Percentiles rank a stretch among this genome's conserved stretches.
Evolutionary conservation across 2,329 filamentous ascomycete genomes (phyloP).

Genomic region (Fusarium coicis): DNA sequence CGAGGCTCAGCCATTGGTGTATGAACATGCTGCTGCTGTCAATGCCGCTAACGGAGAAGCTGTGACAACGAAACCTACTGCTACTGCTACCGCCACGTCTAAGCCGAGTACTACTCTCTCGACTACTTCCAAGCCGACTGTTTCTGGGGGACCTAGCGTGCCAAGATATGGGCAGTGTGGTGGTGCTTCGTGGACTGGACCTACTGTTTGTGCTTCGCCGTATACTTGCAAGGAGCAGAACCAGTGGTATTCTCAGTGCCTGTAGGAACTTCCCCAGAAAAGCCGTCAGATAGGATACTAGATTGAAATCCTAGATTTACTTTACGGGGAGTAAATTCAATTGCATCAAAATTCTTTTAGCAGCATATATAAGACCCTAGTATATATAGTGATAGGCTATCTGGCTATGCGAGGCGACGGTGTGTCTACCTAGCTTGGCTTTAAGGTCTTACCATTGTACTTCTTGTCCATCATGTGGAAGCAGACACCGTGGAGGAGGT

Average conservation of each 20-base stretch:
- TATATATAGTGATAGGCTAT: too few species aligned
- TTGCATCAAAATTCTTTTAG: too few species aligned
- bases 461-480: too few species aligned
- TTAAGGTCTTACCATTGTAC: too few species aligned
- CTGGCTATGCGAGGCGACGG: too few species aligned
- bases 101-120: slow-evolving; percentile 6
- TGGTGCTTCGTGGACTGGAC: slow-evolving; percentile 25
- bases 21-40: slow-evolving; percentile 56
- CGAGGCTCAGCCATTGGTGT: slow-evolving; percentile 57
- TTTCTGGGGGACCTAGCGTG: slow-evolving; percentile 11
- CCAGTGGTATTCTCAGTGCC: slow-evolving; percentile 34
- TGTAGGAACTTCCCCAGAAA: background rate
- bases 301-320: too few species aligned
- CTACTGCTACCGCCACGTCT: background rate
- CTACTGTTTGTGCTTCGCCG: slow-evolving; percentile 7
- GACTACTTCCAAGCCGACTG: slow-evolving; percentile 14
- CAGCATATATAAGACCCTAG: too few species aligned
- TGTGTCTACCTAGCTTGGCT: too few species aligned
- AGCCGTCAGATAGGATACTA: too few species aligned
- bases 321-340: too few species aligned
- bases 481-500: too few species aligned
- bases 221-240: slow-evolving; percentile 31
- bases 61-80: background rate
- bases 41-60: slow-evolving; percentile 50
- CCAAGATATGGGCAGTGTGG: slow-evolving; percentile 27